These are phyloP conservation scores for Colletotrichum camelliae DNA, from an alignment of 2,329 filamentous ascomycete species.

Conservation along the genomic window DNA sequence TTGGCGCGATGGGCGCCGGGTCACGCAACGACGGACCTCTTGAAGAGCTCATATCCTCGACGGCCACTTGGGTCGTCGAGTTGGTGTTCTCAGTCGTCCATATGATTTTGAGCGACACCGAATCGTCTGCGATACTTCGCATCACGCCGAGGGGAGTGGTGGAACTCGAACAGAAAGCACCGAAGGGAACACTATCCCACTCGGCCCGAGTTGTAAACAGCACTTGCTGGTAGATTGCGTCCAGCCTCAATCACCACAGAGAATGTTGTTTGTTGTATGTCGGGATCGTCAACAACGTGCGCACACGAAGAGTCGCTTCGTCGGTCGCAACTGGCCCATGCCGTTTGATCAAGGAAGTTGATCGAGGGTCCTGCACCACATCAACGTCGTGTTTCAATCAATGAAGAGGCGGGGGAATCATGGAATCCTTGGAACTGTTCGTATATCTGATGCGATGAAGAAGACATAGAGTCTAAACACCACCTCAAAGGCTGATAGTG, in stretches of 20 bases:
- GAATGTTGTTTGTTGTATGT: background rate
- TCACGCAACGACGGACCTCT: background rate
- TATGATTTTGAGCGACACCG: background rate
- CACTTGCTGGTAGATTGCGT: background rate
- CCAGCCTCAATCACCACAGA: fast-evolving
- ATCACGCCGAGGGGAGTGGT: fast-evolving
- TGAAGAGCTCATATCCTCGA: background rate
- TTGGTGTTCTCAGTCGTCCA: background rate
- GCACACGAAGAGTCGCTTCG: fast-evolving
- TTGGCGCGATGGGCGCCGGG: background rate
- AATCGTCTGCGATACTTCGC: background rate
- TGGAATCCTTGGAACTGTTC: background rate
- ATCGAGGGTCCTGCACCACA: fast-evolving
- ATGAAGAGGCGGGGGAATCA: background rate
- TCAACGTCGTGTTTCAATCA: background rate
- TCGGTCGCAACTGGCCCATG: fast-evolving
- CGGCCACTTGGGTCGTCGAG: background rate
- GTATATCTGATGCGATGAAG: background rate
- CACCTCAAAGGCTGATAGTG: too few species aligned
- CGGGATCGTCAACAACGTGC: background rate
- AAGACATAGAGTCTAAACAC: too few species aligned
- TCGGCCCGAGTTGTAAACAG: background rate
- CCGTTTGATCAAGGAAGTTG: background rate
- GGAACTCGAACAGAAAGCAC: background rate
- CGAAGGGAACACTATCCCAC: background rate